Base-by-base conservation (phyloP, 495 filamentous ascomycete genomes). In the Thermochaetoides thermophila region DNA sequence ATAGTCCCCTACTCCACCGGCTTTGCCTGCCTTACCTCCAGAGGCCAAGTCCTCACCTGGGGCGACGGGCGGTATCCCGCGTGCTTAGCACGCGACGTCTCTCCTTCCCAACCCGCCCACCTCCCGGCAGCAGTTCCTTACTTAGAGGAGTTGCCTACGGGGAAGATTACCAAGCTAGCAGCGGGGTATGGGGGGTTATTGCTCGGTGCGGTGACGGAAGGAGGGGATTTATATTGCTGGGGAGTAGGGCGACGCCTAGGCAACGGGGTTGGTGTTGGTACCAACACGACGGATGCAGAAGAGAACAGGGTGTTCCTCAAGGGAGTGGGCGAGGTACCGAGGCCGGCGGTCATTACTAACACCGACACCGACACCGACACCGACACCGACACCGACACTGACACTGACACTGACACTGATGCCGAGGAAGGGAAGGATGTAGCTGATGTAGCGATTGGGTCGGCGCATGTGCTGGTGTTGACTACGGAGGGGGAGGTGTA, bases 211-310 rank as follows among this genome's bases (percentile, higher is more conserved):
- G 34, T 82, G 11, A 74, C 69, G 0, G 43, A 49, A 2, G 68
- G 71, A 2, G 48, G 59, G 26, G 75, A 76, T 44, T 47, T 79
- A 3, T 82, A 81, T 48, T 38, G 69, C 26, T 83, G 78, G 78
- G n/a, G n/a, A n/a, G n/a, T n/a, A n/a, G n/a, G 75, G 78, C 29
- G 51, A 51, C 34, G 24, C 36, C n/a, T n/a, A n/a, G n/a, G n/a
- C n/a, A n/a, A n/a, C n/a, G n/a, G n/a, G n/a, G n/a, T n/a, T n/a
- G n/a, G n/a, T n/a, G n/a, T n/a, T n/a, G n/a, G n/a, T n/a, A n/a
- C n/a, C n/a, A n/a, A n/a, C n/a, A n/a, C n/a, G n/a, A n/a, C n/a
- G n/a, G n/a, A n/a, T n/a, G n/a, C n/a, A n/a, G n/a, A n/a, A n/a
- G n/a, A n/a, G n/a, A n/a, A n/a, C n/a, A n/a, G n/a, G n/a, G n/a